Evolutionary conservation across 148 eudicot genomes (phyloP).

Genomic region (Persicaria maculosa): DNA sequence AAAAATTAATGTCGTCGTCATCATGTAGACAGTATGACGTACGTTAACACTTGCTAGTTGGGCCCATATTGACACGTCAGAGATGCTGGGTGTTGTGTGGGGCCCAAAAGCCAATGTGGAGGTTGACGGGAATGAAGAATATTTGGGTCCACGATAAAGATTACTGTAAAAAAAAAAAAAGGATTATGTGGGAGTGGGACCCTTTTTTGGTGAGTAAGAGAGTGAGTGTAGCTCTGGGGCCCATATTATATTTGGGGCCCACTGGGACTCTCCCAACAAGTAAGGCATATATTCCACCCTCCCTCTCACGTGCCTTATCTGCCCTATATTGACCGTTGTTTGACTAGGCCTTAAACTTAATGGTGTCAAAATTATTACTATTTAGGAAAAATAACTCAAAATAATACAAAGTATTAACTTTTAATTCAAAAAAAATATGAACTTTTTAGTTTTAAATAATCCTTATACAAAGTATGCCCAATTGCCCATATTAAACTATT

Average conservation of each 20-base stretch:
- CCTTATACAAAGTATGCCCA: too few relatives aligned
- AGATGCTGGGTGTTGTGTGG: background rate
- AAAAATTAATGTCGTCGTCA: too few relatives aligned
- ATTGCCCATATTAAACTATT: too few relatives aligned
- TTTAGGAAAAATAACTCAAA: too few relatives aligned
- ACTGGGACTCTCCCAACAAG: background rate
- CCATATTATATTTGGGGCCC: background rate
- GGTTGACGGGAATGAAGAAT: constrained; percentile 6
- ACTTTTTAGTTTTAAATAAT: too few relatives aligned
- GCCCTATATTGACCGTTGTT: background rate
- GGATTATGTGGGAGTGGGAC: too few relatives aligned
- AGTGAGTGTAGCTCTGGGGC: background rate
- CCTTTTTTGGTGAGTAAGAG: background rate
- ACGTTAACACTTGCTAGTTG: too few relatives aligned
- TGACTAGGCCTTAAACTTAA: too few relatives aligned
- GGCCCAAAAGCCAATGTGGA: background rate
- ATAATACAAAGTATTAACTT: too few relatives aligned
- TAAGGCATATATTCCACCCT: constrained; percentile 3
- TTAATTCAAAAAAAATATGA: too few relatives aligned
- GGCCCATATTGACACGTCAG: background rate
- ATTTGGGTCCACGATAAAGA: constrained; percentile 10
- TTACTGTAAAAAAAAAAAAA: background rate
- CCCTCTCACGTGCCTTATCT: background rate
- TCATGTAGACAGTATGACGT: too few relatives aligned
- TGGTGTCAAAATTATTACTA: too few relatives aligned